Conservation (phyloP, 1,284 basidiomycete species). For the Cutaneotrichosporon arboriforme region DNA sequence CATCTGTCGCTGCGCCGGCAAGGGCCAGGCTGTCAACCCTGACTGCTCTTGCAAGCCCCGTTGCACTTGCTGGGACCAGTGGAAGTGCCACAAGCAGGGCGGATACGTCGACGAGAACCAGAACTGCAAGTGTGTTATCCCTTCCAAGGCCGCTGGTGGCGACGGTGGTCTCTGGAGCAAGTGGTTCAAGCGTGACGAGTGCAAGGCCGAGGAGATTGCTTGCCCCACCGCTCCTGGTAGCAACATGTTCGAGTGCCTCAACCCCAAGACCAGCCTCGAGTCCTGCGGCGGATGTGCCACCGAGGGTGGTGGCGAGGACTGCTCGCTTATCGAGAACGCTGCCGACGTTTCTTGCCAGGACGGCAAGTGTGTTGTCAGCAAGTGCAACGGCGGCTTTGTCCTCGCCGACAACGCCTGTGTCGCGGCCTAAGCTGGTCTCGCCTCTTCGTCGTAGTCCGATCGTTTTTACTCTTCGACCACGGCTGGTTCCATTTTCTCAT, state of each 20-base stretch:
- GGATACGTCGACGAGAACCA: conserved; percentile 9
- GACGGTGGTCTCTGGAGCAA: background rate
- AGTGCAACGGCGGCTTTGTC: conserved; percentile 14
- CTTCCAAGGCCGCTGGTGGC: background rate
- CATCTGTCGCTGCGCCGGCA: conserved; percentile 8
- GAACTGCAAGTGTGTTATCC: conserved; percentile 14
- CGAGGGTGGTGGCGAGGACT: conserved; percentile 59
- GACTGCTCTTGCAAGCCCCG: conserved; percentile 15
- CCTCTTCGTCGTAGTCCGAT: no score
- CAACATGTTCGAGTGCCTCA: conserved; percentile 20
- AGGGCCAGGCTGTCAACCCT: conserved; percentile 8
- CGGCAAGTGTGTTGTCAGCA: conserved; percentile 15
- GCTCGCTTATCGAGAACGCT: conserved; percentile 58
- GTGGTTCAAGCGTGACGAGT: conserved; percentile 7
- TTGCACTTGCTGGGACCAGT: conserved; percentile 13
- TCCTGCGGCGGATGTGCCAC: conserved; percentile 63
- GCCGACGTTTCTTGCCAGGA: conserved; percentile 16
- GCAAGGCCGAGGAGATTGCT: conserved; percentile 10
- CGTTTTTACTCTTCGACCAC: no score
- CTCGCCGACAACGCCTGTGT: background rate
- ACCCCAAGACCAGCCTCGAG: conserved; percentile 17
- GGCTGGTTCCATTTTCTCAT: background rate
- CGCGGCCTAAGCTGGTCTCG: background rate
- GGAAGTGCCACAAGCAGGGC: conserved; percentile 9
- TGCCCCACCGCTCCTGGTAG: conserved; percentile 11